Conservation (phyloP, 345 rosid species). For the Moringa oleifera region DNA sequence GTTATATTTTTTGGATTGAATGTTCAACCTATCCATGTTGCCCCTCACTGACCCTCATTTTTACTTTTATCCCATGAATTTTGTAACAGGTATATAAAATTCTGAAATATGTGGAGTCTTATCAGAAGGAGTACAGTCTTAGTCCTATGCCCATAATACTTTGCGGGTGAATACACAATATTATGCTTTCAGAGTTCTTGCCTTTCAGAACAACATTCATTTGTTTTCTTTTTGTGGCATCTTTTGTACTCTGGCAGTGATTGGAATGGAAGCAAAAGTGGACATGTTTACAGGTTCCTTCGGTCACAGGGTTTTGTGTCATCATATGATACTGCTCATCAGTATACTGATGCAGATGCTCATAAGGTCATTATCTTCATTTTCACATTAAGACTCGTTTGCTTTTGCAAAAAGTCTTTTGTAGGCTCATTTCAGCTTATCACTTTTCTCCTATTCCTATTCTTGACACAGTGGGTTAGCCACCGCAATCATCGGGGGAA, state of each 20-base stretch:
- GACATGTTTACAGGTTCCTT: conserved; percentile 89
- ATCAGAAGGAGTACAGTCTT: conserved; percentile 69
- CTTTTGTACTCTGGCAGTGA: conserved; percentile 43
- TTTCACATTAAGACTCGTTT: not conserved
- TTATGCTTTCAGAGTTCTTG: not conserved
- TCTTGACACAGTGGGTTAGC: conserved; percentile 78
- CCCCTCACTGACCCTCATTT: not conserved
- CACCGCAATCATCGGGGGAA: conserved; percentile 93
- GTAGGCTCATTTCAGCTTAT: not conserved
- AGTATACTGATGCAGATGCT: conserved; percentile 92
- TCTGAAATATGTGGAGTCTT: conserved; percentile 71
- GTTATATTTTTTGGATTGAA: not conserved
- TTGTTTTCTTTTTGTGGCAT: conserved; percentile 5
- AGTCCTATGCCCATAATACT: conserved; percentile 70
- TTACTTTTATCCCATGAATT: not conserved
- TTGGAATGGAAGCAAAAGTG: conserved; percentile 98
- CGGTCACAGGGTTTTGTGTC: conserved; percentile 94
- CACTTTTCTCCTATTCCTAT: conserved; percentile 13
- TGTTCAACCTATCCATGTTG: not conserved
- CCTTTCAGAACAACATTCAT: not conserved
- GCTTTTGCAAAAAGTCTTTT: not conserved
- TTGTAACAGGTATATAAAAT: conserved; percentile 71
- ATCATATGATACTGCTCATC: conserved; percentile 93
- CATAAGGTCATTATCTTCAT: conserved; percentile 62
- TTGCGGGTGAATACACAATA: conserved; percentile 54